Evolutionary conservation across 495 filamentous ascomycete genomes (phyloP).

Genomic region (Aspergillus indologenus): DNA sequence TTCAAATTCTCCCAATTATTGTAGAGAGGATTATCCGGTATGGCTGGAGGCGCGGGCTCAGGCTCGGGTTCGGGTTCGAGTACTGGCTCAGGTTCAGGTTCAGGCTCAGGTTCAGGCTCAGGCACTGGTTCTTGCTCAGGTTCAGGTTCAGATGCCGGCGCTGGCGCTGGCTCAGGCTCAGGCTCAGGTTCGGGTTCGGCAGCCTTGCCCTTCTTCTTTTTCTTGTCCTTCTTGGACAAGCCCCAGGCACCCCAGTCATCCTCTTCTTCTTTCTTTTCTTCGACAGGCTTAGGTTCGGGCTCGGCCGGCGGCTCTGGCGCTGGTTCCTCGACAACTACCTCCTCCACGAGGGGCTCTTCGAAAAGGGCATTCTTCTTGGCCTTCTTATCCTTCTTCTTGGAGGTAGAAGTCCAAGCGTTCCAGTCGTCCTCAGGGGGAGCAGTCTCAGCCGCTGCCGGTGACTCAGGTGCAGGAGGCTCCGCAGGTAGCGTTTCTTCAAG

Average conservation of each 20-base stretch:
- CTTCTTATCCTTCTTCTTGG: slow-evolving; percentile 42
- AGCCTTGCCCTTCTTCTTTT: slow-evolving; percentile 23
- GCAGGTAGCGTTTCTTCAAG: slow-evolving; percentile 24
- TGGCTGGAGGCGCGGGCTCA: slow-evolving; percentile 23
- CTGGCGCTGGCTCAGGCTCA: slow-evolving; percentile 26
- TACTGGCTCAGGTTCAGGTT: slow-evolving; percentile 26
- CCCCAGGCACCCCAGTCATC: slow-evolving; percentile 20
- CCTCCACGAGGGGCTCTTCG: slow-evolving; percentile 18
- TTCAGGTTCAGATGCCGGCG: slow-evolving; percentile 29
- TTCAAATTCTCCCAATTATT: slow-evolving; percentile 33
- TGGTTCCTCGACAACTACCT: slow-evolving; percentile 28
- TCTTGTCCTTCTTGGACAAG: slow-evolving; percentile 16
- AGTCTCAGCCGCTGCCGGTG: slow-evolving; percentile 16
- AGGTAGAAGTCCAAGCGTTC: slow-evolving; percentile 27
- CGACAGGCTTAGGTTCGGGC: slow-evolving; percentile 23
- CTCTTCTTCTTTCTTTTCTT: slow-evolving; percentile 19
- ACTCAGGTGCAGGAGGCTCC: slow-evolving; percentile 14
- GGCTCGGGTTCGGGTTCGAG: slow-evolving; percentile 28
- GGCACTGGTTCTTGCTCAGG: slow-evolving; percentile 29
- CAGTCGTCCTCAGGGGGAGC: slow-evolving; percentile 30
- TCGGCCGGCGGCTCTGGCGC: slow-evolving; percentile 21
- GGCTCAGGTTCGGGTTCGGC: slow-evolving; percentile 28
- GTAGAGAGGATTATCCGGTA: slow-evolving; percentile 39
- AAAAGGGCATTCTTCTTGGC: slow-evolving; percentile 22
- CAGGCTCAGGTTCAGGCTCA: slow-evolving; percentile 29